Base-by-base conservation (phyloP, 257 asterid genomes). In the Anisodus acutangulus region DNA sequence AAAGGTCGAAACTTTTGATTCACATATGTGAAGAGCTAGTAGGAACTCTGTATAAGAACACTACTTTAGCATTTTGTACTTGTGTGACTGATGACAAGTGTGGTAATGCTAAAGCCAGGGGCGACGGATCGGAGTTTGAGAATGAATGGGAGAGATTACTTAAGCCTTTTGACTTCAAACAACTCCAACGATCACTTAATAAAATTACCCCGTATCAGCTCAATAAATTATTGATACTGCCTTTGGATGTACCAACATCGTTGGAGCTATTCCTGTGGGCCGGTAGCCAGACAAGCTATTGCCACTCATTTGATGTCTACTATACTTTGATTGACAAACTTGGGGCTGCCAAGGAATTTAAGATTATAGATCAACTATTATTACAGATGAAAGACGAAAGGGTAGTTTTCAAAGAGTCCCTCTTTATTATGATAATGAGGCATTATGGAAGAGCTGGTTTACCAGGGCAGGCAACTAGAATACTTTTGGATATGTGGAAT, bases 71-170 rank as follows among this genome's bases (percentile, higher is more conserved):
- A 41, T 83, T 82, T 70, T 89, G 88, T 76, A 63, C 87, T 9
- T 70, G 78, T 84, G 92, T 88, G 53, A 39, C 53, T 62, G 84
- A 87, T 83, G 89, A 83, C 67, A 88, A 76, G 79, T 49, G 91
- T 64, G 70, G 78, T 86, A 74, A 19, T 85, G 74, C 86, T 72
- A 86, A 78, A 86, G 64, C 17, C 76, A 59, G 57, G 31, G 80
- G 86, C 19, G 49, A 80, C 82, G 91, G 83, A 85, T 82, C 88
- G 17, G 94, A 90, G 72, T 89, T 89, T 79, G 98, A 92, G 84
- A 92, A 86, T 74, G 99, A 93, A 76, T 95, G 99, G 98, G 99
- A 93, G 87, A 93, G 80, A 84, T 90, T 96, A 87, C 95, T 96
- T 57, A 92, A 92, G 86, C 98, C 99, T 68, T 96, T 91, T 86